Conservation (phyloP, 2,329 filamentous ascomycete species). For the Colletotrichum camelliae region DNA sequence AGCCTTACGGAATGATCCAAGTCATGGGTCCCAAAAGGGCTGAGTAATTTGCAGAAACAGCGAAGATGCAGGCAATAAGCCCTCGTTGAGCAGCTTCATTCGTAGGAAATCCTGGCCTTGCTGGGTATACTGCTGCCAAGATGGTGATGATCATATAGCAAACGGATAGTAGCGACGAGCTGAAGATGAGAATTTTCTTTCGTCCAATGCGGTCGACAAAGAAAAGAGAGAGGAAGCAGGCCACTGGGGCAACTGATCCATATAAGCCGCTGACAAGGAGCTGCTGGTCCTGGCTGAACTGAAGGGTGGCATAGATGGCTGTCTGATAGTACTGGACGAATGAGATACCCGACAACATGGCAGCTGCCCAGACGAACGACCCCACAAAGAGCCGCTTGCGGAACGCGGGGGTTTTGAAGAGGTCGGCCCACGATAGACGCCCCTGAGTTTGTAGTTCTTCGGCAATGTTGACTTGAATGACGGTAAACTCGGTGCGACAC, state of each 20-base stretch:
- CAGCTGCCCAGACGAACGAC: slow-evolving; percentile 44
- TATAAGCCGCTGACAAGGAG: slow-evolving; percentile 45
- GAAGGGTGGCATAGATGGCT: slow-evolving; percentile 44
- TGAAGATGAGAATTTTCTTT: slow-evolving; percentile 40
- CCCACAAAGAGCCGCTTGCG: slow-evolving; percentile 43
- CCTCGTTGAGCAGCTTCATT: slow-evolving; percentile 42
- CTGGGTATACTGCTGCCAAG: slow-evolving; percentile 40
- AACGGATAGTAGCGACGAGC: slow-evolving; percentile 38
- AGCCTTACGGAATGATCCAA: slow-evolving; percentile 43
- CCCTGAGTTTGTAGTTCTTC: slow-evolving; percentile 34
- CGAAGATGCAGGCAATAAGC: slow-evolving; percentile 45
- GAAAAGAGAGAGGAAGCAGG: slow-evolving; percentile 40
- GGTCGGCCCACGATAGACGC: slow-evolving; percentile 35
- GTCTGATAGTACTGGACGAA: slow-evolving; percentile 50
- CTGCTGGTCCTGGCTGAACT: slow-evolving; percentile 39
- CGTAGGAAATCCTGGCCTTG: slow-evolving; percentile 37
- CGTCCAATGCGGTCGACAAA: slow-evolving; percentile 43
- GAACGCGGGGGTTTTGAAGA: slow-evolving; percentile 38
- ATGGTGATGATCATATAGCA: slow-evolving; percentile 45
- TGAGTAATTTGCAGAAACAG: slow-evolving; percentile 42
- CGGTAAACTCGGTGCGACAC: slow-evolving; percentile 37
- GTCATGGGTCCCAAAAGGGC: slow-evolving; percentile 45
- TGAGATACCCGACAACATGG: slow-evolving; percentile 45
- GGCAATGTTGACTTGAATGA: slow-evolving; percentile 40
- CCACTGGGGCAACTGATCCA: slow-evolving; percentile 40